phyloP scores from a whole-genome alignment of 345 rosid genomes.

The Moringa oleifera region DNA sequence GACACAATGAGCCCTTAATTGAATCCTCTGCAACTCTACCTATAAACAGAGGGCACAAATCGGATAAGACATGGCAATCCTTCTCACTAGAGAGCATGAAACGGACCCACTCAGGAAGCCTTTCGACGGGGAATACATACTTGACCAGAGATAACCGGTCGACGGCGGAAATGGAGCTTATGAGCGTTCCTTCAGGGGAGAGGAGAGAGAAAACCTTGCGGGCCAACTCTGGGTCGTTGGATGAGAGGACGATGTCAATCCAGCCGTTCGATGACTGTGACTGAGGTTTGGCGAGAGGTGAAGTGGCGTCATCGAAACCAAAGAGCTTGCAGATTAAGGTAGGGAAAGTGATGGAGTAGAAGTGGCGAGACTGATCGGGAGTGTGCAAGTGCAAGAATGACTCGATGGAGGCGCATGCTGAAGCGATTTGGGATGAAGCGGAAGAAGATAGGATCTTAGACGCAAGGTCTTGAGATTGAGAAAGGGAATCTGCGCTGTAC shows the following conservation, averaged over 20 bases:
- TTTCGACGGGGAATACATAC: constrained; percentile 75
- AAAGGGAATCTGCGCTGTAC: constrained; percentile 65
- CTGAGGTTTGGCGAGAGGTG: constrained; percentile 15
- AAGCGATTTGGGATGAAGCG: constrained; percentile 50
- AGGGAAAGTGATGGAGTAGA: constrained; percentile 87
- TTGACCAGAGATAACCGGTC: constrained; percentile 68
- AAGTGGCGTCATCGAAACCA: constrained; percentile 61
- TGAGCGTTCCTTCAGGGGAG: constrained; percentile 49
- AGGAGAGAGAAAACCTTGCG: constrained; percentile 50
- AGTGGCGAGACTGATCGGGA: constrained; percentile 85
- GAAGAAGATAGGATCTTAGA: constrained; percentile 55
- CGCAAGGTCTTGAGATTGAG: constrained; percentile 64
- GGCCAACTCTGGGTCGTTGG: constrained; percentile 41
- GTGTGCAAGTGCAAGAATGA: constrained; percentile 58
- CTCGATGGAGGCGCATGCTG: constrained; percentile 57
- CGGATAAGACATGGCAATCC: constrained; percentile 37
- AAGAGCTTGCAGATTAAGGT: constrained; percentile 70
- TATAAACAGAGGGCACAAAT: constrained; percentile 53
- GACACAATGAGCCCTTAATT: constrained; percentile 40
- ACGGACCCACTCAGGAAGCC: constrained; percentile 73
- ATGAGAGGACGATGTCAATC: constrained; percentile 50
- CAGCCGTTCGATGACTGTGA: constrained; percentile 34
- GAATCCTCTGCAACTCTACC: constrained; percentile 60
- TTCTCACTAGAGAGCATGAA: constrained; percentile 47
- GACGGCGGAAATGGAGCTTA: constrained; percentile 60